phyloP scores from a whole-genome alignment of 306 rosid genomes.

The Mucuna pruriens region DNA sequence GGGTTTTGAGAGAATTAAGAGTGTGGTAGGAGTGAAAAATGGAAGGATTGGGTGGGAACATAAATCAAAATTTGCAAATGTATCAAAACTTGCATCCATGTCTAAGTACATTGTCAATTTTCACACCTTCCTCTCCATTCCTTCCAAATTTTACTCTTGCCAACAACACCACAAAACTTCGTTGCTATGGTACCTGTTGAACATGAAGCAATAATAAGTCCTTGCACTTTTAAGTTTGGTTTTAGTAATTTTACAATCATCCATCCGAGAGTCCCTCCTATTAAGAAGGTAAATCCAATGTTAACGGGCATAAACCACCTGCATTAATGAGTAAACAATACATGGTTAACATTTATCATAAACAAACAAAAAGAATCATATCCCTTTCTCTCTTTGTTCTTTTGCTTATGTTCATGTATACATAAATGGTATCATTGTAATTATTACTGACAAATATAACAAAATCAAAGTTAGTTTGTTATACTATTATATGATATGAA shows the following conservation, averaged over 20 bases:
- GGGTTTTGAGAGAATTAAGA: neutral
- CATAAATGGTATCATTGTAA: neutral
- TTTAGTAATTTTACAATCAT: slow-evolving; percentile 64
- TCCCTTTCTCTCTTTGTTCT: neutral
- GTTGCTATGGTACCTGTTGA: slow-evolving; percentile 64
- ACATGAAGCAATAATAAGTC: slow-evolving; percentile 74
- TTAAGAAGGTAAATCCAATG: slow-evolving; percentile 66
- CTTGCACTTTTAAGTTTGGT: slow-evolving; percentile 81
- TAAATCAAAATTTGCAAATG: neutral
- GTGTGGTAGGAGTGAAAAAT: slow-evolving; percentile 9
- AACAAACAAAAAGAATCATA: neutral
- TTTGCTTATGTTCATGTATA: neutral
- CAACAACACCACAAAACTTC: neutral
- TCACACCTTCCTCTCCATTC: neutral
- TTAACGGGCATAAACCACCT: slow-evolving; percentile 99
- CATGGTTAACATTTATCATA: neutral
- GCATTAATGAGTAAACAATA: neutral
- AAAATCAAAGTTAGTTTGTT: neutral
- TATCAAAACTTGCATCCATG: slow-evolving; percentile 5
- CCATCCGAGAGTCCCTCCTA: slow-evolving; percentile 92
- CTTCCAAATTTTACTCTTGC: slow-evolving; percentile 16
- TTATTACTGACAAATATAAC: neutral
- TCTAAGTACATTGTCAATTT: slow-evolving; percentile 17
- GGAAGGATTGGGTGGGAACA: neutral
- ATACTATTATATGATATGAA: no score